phyloP scores from a whole-genome alignment of 2,329 filamentous ascomycete genomes.

The Nigrospora sphaerica region DNA sequence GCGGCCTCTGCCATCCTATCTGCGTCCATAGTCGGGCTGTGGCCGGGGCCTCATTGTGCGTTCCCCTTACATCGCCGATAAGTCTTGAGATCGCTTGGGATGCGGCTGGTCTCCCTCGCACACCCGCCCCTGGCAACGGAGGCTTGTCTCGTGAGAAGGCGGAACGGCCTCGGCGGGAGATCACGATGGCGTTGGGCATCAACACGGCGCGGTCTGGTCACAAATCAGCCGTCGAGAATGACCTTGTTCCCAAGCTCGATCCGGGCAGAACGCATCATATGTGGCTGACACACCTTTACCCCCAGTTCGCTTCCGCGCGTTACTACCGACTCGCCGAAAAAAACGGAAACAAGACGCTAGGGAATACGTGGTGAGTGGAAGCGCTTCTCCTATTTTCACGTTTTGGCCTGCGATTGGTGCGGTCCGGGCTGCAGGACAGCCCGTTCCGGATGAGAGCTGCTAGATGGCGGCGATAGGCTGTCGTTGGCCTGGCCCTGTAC shows the following conservation, averaged over 20 bases:
- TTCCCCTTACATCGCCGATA: too few species aligned
- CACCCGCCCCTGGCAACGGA: too few species aligned
- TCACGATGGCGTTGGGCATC: not conserved
- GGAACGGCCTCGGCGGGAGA: too few species aligned
- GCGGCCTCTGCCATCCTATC: constrained; percentile 1
- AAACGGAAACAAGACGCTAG: constrained; percentile 81
- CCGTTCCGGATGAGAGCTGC: constrained; percentile 23
- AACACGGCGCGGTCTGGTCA: not conserved
- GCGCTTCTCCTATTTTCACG: constrained; percentile 9
- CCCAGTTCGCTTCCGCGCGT: constrained; percentile 70
- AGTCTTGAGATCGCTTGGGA: too few species aligned
- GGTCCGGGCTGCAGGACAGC: constrained; percentile 7
- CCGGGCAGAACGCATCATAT: constrained; percentile 25
- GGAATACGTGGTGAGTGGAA: constrained; percentile 82
- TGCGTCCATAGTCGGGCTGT: too few species aligned
- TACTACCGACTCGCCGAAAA: constrained; percentile 90
- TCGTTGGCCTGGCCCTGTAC: constrained; percentile 10
- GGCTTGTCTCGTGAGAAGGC: too few species aligned
- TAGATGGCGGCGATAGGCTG: constrained; percentile 24
- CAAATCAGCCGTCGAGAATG: not conserved
- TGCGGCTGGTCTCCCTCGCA: too few species aligned
- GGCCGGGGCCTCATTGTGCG: too few species aligned
- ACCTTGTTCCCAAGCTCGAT: not conserved
- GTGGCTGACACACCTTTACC: constrained; percentile 37
- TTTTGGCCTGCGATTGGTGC: constrained; percentile 1